phyloP scores from a whole-genome alignment of 495 filamentous ascomycete species.

The Lasiosphaeriaceae sp. region DNA sequence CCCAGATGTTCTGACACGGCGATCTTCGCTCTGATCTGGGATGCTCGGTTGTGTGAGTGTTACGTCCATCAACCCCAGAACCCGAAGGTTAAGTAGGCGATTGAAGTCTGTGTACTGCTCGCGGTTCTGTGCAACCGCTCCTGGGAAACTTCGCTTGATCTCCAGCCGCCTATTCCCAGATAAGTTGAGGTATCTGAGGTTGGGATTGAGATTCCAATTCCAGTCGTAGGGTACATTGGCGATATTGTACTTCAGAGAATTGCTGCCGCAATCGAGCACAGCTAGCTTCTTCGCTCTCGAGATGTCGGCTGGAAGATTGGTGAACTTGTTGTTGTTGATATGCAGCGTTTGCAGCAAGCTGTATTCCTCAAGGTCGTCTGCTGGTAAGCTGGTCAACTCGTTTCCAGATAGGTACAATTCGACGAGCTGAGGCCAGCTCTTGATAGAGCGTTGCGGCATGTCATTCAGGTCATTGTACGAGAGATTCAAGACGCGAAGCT shows the following conservation, averaged over 20 bases:
- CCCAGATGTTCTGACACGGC: constrained; percentile 91
- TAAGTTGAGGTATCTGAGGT: constrained; percentile 91
- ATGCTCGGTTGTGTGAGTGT: constrained; percentile 84
- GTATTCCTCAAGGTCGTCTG: constrained; percentile 89
- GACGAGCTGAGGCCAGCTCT: constrained; percentile 78
- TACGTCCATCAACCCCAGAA: constrained; percentile 96
- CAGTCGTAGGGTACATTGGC: constrained; percentile 99
- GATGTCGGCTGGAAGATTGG: constrained; percentile 90
- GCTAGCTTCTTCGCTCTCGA: constrained; percentile 82
- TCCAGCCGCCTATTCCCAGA: constrained; percentile 96
- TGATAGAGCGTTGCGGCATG: constrained; percentile 81
- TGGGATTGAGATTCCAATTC: constrained; percentile 99
- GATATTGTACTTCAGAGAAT: constrained; percentile 97
- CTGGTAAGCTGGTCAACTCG: constrained; percentile 83
- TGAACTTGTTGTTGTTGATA: constrained; percentile 97
- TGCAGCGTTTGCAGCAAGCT: constrained; percentile 83
- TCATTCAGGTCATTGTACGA: constrained; percentile 94
- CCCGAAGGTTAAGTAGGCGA: constrained; percentile 75
- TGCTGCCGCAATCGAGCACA: constrained; percentile 91
- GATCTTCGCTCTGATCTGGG: constrained; percentile 91
- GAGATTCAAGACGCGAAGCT: constrained; percentile 85
- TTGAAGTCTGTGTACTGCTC: constrained; percentile 89
- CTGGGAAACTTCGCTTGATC: constrained; percentile 73
- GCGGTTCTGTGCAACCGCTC: constrained; percentile 46
- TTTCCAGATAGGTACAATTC: constrained; percentile 97